phyloP scores from a whole-genome alignment of 164 flowering plant species.

The Amborella trichopoda region DNA sequence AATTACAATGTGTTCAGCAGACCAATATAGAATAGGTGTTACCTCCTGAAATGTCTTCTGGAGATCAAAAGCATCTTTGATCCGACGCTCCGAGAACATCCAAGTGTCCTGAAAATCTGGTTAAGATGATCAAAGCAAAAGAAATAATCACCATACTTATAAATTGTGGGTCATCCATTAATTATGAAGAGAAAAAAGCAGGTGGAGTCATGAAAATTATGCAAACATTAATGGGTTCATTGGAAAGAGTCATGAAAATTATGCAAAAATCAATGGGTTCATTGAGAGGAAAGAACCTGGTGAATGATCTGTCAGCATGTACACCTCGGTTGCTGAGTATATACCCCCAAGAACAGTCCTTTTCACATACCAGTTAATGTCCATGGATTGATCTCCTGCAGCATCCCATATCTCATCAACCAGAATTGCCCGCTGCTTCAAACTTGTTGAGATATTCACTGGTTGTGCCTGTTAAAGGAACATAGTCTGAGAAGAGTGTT shows the following conservation, averaged over 20 bases:
- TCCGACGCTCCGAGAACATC: conserved; percentile 58
- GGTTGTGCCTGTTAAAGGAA: conserved; percentile 53
- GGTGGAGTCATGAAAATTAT: no score
- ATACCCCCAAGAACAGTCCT: conserved; percentile 89
- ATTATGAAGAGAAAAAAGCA: no score
- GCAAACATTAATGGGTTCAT: no score
- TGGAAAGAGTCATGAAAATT: no score
- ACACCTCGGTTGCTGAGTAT: conserved; percentile 86
- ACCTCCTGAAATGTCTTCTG: conserved; percentile 82
- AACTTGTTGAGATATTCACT: conserved; percentile 64
- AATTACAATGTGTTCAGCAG: no score
- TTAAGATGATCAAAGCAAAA: no score
- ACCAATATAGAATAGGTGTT: background rate
- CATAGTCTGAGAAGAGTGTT: no score
- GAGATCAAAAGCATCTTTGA: conserved; percentile 78
- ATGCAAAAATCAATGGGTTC: background rate
- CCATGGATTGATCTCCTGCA: conserved; percentile 55
- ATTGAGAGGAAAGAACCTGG: conserved; percentile 40
- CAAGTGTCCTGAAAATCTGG: conserved; percentile 80
- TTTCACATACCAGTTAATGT: conserved; percentile 85
- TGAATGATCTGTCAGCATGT: conserved; percentile 89
- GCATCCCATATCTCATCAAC: conserved; percentile 98
- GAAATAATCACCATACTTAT: no score
- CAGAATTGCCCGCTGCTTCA: conserved; percentile 90
- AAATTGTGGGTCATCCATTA: no score